A percentile compares a stretch with the other conserved stretches of the same genome.
These are phyloP conservation scores for Coemansia sp. DNA, from an alignment of 192 early-diverging fungal species.

Conservation along the genomic window DNA sequence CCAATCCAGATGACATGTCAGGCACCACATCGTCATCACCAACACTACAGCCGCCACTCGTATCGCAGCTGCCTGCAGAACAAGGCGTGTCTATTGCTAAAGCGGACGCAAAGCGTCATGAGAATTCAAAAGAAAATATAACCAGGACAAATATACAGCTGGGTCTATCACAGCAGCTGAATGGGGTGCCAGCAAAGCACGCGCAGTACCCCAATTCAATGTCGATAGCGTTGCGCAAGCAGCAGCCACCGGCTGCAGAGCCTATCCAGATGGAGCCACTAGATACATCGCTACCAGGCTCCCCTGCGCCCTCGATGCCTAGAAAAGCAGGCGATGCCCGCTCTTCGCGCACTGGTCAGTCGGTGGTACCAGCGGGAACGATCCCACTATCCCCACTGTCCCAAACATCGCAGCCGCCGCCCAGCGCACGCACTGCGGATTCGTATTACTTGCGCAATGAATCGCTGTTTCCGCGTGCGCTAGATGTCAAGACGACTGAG, in stretches of 20 bases:
- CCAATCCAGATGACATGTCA: conserved; percentile 3
- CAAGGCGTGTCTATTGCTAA: background rate
- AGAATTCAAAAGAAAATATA: background rate
- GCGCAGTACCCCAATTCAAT: background rate
- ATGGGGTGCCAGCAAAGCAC: background rate
- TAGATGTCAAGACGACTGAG: background rate
- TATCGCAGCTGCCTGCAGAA: background rate
- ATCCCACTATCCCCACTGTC: conserved; percentile 28
- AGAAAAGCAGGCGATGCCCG: background rate
- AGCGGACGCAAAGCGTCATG: background rate
- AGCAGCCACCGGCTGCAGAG: conserved; percentile 1
- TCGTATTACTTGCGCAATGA: background rate
- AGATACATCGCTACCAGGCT: conserved; percentile 19
- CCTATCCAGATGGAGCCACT: conserved; percentile 32
- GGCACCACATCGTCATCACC: background rate
- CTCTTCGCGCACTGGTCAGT: background rate
- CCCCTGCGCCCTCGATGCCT: conserved; percentile 19
- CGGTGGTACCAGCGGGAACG: background rate
- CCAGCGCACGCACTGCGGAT: background rate
- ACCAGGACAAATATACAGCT: background rate
- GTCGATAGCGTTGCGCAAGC: conserved; percentile 9
- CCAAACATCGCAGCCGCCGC: conserved; percentile 9
- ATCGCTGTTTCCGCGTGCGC: background rate
- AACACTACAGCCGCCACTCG: background rate
- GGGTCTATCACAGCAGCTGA: background rate